Percentiles rank a stretch among this genome's conserved stretches.
Evolutionary conservation across 1,139 yeast genomes (phyloP).

Genomic region (Wickerhamiella pararugosa): DNA sequence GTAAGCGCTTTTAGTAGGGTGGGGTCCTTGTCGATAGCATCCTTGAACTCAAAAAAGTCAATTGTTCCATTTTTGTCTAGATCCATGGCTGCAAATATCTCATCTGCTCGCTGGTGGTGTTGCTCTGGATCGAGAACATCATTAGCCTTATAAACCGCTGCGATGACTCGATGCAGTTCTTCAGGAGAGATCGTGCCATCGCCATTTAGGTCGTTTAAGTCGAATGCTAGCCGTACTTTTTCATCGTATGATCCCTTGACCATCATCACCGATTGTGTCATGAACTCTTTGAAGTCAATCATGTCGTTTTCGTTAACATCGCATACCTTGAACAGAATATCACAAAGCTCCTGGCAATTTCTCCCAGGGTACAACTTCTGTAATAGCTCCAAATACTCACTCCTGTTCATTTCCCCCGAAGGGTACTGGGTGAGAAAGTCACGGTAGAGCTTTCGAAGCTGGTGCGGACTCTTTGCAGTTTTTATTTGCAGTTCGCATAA

Average conservation of each 20-base stretch:
- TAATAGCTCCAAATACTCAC: conserved; percentile 81
- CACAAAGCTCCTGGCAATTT: conserved; percentile 84
- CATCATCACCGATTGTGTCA: conserved; percentile 73
- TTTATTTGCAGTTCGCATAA: conserved; percentile 66
- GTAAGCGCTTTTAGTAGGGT: conserved; percentile 63
- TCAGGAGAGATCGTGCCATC: conserved; percentile 61
- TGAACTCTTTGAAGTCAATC: conserved; percentile 86
- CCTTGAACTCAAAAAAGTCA: conserved; percentile 66
- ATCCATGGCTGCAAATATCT: conserved; percentile 61
- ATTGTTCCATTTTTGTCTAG: conserved; percentile 57
- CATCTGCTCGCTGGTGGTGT: conserved; percentile 44
- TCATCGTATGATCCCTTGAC: conserved; percentile 82
- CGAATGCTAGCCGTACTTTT: conserved; percentile 69
- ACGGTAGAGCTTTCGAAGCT: conserved; percentile 95
- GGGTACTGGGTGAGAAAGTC: conserved; percentile 94
- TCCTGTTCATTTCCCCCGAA: conserved; percentile 69
- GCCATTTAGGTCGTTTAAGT: conserved; percentile 66
- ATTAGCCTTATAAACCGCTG: conserved; percentile 84
- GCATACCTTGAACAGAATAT: conserved; percentile 74
- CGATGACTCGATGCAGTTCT: conserved; percentile 67
- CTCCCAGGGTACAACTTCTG: conserved; percentile 98
- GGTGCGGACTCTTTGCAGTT: conserved; percentile 85
- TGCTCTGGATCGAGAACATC: conserved; percentile 83
- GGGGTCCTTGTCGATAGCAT: conserved; percentile 68
- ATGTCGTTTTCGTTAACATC: conserved; percentile 70